Conservation (phyloP, 441 rosid species). For the Codiaeum variegatum region DNA sequence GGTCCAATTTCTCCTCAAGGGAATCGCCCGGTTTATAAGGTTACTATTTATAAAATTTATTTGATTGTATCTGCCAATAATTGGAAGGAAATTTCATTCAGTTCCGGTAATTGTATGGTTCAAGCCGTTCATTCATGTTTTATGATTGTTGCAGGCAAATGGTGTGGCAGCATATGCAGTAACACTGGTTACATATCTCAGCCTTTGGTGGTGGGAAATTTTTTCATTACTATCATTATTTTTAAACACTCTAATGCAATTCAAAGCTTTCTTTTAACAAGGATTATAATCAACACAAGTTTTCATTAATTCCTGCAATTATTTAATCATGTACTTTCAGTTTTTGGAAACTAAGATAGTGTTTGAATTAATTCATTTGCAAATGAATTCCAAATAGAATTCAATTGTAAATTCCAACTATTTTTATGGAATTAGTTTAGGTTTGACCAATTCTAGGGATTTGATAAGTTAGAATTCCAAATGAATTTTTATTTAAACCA, state of each 20-base stretch:
- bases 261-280: neutral
- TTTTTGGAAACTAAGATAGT: neutral
- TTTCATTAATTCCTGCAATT: conserved; percentile 16
- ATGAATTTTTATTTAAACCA: too few species aligned
- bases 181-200: conserved; percentile 67
- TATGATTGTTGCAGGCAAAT: conserved; percentile 61
- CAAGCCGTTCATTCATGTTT: conserved; percentile 13
- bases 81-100: neutral
- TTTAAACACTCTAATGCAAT: neutral
- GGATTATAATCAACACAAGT: neutral
- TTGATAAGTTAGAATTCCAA: too few species aligned
- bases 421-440: too few species aligned
- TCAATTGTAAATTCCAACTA: too few species aligned
- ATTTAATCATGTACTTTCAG: neutral
- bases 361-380: too few species aligned
- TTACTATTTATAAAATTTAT: conserved; percentile 20
- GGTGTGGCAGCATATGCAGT: conserved; percentile 76
- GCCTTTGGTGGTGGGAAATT: conserved; percentile 87
- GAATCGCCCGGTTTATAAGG: conserved; percentile 87
- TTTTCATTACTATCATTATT: conserved; percentile 2
- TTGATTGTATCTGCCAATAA: neutral
- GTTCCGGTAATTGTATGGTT: neutral
- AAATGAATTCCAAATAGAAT: too few species aligned
- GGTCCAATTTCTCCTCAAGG: conserved; percentile 92
- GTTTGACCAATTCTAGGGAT: too few species aligned